Base-by-base conservation (phyloP, 75 land plant genomes). In the Ceratopteris richardii region DNA sequence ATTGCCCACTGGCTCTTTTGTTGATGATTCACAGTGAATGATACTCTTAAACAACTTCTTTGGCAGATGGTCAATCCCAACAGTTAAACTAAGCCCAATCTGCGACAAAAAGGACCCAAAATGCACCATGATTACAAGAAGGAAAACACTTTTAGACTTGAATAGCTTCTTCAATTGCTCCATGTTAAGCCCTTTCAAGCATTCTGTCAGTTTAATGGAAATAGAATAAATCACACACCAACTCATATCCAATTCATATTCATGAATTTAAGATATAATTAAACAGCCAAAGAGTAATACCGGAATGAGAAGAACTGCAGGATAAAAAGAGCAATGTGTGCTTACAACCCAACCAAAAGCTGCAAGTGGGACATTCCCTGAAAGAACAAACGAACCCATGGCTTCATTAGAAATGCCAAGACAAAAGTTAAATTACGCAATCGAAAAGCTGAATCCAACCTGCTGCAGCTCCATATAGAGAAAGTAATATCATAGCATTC, bases 331-430 rank as follows among this genome's bases (percentile, higher is more conserved):
- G 21, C 88, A 44, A 70, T 91, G 97, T 43, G 94, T 70, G 43
- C 88, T 78, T 60, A 87, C 69, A 18, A 67, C 75, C 76, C 84
- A 86, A 57, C 90, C 96, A 81, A 90, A 90, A 51, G 82, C 92
- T 20, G 96, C 84, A 64, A 90, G 57, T 9, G 92, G 87, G 64
- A 64, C 64, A 43, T 70, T 33, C 7, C 83, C 96, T 90, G 76
- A n/a, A 55, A 33, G 9, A 20, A 23, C 62, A 54, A 27, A 18
- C 20, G 20, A 43, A n/a, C n/a, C 4, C 48, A 7, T 14, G 4
- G n/a, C 12, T 46, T 4, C 21, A 46, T 7, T 14, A 3, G n/a
- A 46, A n/a, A 17, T 5, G 21, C 48, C 48, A n/a, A 46, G 4
- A n/a, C n/a, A n/a, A n/a, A n/a, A n/a, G n/a, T n/a, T n/a, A n/a